Base-by-base conservation (phyloP, 441 rosid genomes). In the Adansonia gregorii region DNA sequence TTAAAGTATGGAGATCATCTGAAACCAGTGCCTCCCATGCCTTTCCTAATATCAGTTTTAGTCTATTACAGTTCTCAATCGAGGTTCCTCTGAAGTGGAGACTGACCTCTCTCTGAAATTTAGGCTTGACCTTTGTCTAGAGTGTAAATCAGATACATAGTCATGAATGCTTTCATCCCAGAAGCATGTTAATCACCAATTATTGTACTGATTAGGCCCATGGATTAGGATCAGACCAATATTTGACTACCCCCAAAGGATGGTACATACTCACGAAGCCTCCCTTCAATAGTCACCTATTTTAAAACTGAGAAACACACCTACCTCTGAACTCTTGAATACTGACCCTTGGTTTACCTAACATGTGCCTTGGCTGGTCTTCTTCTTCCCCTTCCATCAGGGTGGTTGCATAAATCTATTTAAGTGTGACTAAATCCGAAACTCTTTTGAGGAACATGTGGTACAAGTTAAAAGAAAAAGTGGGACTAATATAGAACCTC, bases 331-430 rank as follows among this genome's bases (percentile, higher is more conserved):
- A 71, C n/a, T 71, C 63, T 52, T 14, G 43, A 15, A 63, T 31
- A 63, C 43, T 63, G 67, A 63, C 60, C 20, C 48, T 52, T 52
- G 73, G 31, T 54, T 27, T 71, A n/a, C 46, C 58, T 6, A 48
- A 27, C 20, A 51, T 70, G 60, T 52, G 22, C 74, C 60, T 24
- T 14, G 41, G 59, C 52, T 27, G 31, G 12, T 48, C 73, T 43
- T 67, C 31, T 67, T 43, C 71, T 17, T 43, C 11, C 71, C 8
- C 73, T 35, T 35, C 31, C 8, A 24, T 27, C 20, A 14, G 46
- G 7, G 74, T 70, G 22, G 14, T 51, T 70, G 74, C 24, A 51
- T 52, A 70, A 63, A 51, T 31, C 43, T 27, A 71, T 52, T 70
- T 7, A 51, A 51, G 59, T 15, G 24, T 27, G 8, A 41, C 73